phyloP scores from a whole-genome alignment of 2,329 filamentous ascomycete species.

The Verticillium isaacii region DNA sequence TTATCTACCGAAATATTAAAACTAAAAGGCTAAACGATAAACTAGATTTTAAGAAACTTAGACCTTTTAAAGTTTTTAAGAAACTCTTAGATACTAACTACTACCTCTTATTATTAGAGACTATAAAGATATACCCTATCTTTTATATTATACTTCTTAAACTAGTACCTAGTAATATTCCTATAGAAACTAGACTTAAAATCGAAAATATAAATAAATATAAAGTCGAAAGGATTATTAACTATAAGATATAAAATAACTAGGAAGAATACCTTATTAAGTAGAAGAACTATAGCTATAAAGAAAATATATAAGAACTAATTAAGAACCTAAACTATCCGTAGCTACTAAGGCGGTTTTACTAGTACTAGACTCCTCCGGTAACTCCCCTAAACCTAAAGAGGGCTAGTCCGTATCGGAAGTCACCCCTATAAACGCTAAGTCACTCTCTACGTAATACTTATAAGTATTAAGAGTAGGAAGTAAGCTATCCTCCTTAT shows the following conservation, averaged over 20 bases:
- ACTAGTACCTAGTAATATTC: neutral
- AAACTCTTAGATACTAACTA: neutral
- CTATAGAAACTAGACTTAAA: neutral
- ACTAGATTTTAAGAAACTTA: constrained; percentile 3
- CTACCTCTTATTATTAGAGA: neutral
- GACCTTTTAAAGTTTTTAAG: neutral
- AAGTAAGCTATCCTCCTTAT: too few species aligned
- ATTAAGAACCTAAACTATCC: neutral
- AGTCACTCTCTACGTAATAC: too few species aligned
- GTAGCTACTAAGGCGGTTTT: neutral
- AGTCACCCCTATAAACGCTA: too few species aligned
- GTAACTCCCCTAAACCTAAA: neutral
- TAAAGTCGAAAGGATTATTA: neutral
- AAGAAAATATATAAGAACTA: too few species aligned
- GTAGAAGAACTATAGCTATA: neutral
- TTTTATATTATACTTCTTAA: neutral
- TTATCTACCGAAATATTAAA: constrained; percentile 3
- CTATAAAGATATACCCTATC: neutral
- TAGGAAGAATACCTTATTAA: neutral
- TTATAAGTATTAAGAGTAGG: too few species aligned
- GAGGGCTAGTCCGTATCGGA: neutral
- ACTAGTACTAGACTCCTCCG: neutral
- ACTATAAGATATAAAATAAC: neutral
- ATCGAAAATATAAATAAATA: neutral
- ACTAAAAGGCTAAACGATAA: constrained; percentile 3